These are phyloP conservation scores for Boletus eberwhitei DNA, from an alignment of 768 basidiomycete species.

Conservation along the genomic window DNA sequence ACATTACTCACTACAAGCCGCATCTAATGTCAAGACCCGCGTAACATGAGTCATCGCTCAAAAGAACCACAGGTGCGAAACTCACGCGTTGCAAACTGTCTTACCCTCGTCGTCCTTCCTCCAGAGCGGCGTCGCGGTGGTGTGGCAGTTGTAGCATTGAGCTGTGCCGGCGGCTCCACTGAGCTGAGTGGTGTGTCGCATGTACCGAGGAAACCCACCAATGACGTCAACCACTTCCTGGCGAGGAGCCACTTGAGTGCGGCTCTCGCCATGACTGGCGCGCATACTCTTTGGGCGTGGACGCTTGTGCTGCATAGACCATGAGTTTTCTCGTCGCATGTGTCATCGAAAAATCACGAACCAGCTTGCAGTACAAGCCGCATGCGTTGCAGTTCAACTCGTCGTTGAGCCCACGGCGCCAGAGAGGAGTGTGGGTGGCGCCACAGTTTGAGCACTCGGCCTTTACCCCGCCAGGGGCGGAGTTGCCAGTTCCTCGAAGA, in stretches of 20 bases:
- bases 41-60: slow-evolving; percentile 11
- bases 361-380: slow-evolving; percentile 83
- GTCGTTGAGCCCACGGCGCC: slow-evolving; percentile 83
- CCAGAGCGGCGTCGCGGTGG: slow-evolving; percentile 86
- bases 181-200: slow-evolving; percentile 29
- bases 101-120: slow-evolving; percentile 89
- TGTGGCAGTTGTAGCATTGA: slow-evolving; percentile 89
- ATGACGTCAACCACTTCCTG: slow-evolving; percentile 72
- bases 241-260: slow-evolving; percentile 59
- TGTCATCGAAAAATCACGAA: slow-evolving; percentile 33
- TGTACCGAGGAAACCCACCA: slow-evolving; percentile 45
- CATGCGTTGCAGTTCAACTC: slow-evolving; percentile 90
- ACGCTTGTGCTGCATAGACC: slow-evolving; percentile 64
- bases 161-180: slow-evolving; percentile 43
- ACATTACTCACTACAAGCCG: slow-evolving; percentile 61
- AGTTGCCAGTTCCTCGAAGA: slow-evolving; percentile 30
- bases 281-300: slow-evolving; percentile 88
- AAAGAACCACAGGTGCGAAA: slow-evolving; percentile 20
- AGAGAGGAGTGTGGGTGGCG: slow-evolving; percentile 84
- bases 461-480: slow-evolving; percentile 60
- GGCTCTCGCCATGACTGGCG: slow-evolving; percentile 68
- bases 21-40: slow-evolving; percentile 45
- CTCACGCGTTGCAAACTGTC: slow-evolving; percentile 88
- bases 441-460: slow-evolving; percentile 88
- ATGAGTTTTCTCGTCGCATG: neutral